Conservation (phyloP, 1,284 basidiomycete genomes). For the Ganoderma boninense region DNA sequence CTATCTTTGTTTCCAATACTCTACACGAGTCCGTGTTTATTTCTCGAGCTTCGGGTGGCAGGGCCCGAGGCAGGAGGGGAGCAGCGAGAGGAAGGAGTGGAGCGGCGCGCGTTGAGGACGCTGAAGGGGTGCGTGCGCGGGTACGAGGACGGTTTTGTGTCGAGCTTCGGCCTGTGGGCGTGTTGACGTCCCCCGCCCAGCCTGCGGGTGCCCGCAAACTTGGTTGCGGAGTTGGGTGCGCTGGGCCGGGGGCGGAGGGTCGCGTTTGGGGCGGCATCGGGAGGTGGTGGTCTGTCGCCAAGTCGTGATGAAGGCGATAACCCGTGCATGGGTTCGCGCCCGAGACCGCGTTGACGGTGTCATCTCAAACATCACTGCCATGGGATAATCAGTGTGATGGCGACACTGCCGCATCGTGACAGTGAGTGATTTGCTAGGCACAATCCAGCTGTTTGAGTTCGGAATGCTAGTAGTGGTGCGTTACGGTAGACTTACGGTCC, state of each 20-base stretch:
- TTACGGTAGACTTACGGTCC: no score
- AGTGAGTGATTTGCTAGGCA: not conserved
- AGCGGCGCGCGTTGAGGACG: slow-evolving; percentile 63
- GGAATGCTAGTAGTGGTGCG: no score
- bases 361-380: not conserved
- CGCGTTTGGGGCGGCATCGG: slow-evolving; percentile 16
- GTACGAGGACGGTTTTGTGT: slow-evolving; percentile 51
- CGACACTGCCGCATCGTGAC: not conserved
- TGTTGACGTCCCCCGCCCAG: slow-evolving; percentile 6
- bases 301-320: not conserved
- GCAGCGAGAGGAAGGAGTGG: slow-evolving; percentile 55
- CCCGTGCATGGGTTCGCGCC: not conserved
- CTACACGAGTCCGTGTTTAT: no score
- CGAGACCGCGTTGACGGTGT: not conserved
- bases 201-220: slow-evolving; percentile 8
- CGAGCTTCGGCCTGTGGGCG: slow-evolving; percentile 45
- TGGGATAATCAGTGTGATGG: not conserved
- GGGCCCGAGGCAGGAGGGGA: slow-evolving; percentile 60
- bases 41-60: slow-evolving; percentile 62
- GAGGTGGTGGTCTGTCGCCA: not conserved
- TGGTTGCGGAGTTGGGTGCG: not conserved
- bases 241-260: slow-evolving; percentile 8
- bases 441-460: not conserved
- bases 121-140: slow-evolving; percentile 65
- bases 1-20: no score